A percentile compares a stretch with the other conserved stretches of the same genome.
These are phyloP conservation scores for Ascoidea rubescens DNA, from an alignment of 805 yeast genomes.

Conservation along the genomic window DNA sequence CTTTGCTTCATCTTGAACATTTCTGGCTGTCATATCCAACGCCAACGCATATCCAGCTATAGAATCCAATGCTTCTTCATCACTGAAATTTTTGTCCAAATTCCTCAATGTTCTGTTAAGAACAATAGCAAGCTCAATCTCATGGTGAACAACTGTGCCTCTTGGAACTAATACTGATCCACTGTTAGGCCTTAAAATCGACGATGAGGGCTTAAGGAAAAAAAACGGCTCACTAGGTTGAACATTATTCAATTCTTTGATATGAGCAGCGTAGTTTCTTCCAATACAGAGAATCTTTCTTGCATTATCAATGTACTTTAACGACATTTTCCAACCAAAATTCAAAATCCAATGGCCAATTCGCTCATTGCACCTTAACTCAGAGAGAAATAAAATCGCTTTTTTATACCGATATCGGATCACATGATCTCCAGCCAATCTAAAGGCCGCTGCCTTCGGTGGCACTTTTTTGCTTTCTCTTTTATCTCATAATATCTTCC, in stretches of 20 bases:
- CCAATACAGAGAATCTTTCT: constrained; percentile 89
- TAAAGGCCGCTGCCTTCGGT: too few species aligned
- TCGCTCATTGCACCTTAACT: too few species aligned
- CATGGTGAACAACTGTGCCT: constrained; percentile 78
- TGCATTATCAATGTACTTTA: constrained; percentile 42
- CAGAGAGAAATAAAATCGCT: too few species aligned
- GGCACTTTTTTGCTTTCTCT: too few species aligned
- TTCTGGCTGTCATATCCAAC: constrained; percentile 89
- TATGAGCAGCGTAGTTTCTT: constrained; percentile 94
- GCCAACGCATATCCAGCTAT: constrained; percentile 85
- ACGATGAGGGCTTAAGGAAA: constrained; percentile 80
- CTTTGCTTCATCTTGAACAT: constrained; percentile 91
- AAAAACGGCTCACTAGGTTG: constrained; percentile 82
- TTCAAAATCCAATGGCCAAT: too few species aligned
- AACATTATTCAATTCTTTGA: constrained; percentile 72
- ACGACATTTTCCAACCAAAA: constrained; percentile 23
- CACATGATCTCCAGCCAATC: too few species aligned
- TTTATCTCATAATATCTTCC: too few species aligned
- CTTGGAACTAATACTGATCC: constrained; percentile 79
- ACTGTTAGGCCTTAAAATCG: constrained; percentile 31
- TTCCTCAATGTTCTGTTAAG: constrained; percentile 52
- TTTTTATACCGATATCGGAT: too few species aligned
- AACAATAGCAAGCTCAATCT: constrained; percentile 79
- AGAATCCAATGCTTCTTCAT: constrained; percentile 57
- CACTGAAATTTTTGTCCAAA: constrained; percentile 34